Evolutionary conservation across 179 eudicot species (phyloP).

Genomic region (Beta lomatogona): DNA sequence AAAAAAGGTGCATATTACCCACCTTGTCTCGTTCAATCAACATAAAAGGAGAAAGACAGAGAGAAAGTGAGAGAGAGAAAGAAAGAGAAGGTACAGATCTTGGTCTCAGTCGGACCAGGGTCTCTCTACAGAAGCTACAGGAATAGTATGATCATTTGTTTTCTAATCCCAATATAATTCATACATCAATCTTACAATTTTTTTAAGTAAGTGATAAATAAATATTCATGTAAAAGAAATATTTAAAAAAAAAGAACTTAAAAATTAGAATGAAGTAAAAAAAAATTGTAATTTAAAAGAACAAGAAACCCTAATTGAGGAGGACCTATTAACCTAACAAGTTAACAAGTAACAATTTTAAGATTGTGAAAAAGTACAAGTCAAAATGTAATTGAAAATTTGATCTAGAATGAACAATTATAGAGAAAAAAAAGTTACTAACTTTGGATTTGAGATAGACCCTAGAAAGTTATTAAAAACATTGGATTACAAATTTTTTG

Average conservation of each 20-base stretch:
- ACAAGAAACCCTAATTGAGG: constrained; percentile 34
- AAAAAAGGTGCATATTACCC: constrained; percentile 37
- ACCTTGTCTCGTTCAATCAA: constrained; percentile 67
- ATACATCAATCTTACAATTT: constrained; percentile 19
- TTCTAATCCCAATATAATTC: constrained; percentile 31
- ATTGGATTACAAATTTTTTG: no score
- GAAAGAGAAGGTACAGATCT: constrained; percentile 25
- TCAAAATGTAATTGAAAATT: constrained; percentile 26
- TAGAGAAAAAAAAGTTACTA: background rate
- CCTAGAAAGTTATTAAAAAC: background rate
- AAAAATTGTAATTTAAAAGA: background rate
- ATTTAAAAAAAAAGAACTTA: background rate
- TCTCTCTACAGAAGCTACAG: constrained; percentile 6
- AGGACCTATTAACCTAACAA: constrained; percentile 1
- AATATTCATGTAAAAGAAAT: background rate
- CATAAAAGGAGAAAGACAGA: constrained; percentile 22
- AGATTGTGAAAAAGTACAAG: background rate
- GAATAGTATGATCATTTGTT: constrained; percentile 21
- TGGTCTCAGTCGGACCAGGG: constrained; percentile 38
- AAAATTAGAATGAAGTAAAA: background rate
- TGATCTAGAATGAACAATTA: background rate
- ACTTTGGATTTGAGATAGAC: no score
- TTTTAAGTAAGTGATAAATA: no score
- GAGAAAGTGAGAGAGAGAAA: constrained; percentile 1
- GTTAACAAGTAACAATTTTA: background rate